These are phyloP conservation scores for Phytophthora vignae DNA, from an alignment of 352 stramenopile species.

Conservation along the genomic window DNA sequence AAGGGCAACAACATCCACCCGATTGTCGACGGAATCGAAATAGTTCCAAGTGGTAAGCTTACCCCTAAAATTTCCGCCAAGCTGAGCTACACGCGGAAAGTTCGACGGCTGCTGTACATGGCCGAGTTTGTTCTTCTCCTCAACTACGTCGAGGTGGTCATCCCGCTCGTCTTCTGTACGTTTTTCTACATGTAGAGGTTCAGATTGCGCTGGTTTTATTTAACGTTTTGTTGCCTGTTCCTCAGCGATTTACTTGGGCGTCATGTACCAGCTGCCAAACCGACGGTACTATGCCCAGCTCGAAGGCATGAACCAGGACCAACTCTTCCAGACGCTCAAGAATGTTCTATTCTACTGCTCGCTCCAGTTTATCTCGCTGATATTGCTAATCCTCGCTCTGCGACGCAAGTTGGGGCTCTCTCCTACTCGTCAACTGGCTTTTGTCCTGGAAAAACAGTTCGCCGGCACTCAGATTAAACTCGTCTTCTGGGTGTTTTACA, in stretches of 20 bases:
- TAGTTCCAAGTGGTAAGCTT: background rate
- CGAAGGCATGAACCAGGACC: background rate
- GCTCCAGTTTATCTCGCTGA: background rate
- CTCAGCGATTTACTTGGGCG: background rate
- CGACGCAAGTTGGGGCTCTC: background rate
- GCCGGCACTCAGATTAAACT: background rate
- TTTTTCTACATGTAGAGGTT: background rate
- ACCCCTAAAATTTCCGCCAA: background rate
- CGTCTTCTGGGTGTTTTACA: slow-evolving; percentile 4
- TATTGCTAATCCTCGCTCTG: background rate
- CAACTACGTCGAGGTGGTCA: too few species aligned
- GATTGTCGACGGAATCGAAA: background rate
- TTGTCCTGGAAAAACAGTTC: slow-evolving; percentile 1
- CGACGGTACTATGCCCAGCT: background rate
- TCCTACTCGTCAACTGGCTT: background rate
- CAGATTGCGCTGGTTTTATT: too few species aligned
- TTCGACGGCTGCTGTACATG: background rate
- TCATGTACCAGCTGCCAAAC: background rate
- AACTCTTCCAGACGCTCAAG: background rate
- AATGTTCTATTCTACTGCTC: background rate
- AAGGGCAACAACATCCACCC: background rate
- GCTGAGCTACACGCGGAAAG: background rate
- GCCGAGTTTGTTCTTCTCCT: background rate
- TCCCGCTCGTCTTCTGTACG: too few species aligned
- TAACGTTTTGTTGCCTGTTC: too few species aligned